Percentiles rank a stretch among this genome's conserved stretches.
These are phyloP conservation scores for Herpomyces periplanetae DNA, from an alignment of 2,329 filamentous ascomycete genomes.

Conservation along the genomic window DNA sequence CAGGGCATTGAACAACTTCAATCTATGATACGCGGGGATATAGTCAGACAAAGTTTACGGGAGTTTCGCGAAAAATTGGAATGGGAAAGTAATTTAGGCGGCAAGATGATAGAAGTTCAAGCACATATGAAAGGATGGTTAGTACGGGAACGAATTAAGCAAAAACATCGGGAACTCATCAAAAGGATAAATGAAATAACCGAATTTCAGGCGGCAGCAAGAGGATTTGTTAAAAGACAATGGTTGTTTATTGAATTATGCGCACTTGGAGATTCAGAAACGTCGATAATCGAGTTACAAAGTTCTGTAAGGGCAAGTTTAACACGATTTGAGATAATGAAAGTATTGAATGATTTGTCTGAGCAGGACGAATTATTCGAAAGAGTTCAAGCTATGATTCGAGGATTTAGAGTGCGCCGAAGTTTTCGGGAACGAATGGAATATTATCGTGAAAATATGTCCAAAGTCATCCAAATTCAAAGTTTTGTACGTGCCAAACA, in stretches of 20 bases:
- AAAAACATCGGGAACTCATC: constrained; percentile 6
- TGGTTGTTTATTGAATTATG: constrained; percentile 6
- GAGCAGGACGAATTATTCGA: constrained; percentile 38
- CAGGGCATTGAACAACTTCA: too few relatives aligned
- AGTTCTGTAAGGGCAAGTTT: constrained; percentile 38
- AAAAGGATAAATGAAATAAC: constrained; percentile 6
- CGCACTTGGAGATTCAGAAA: constrained; percentile 10
- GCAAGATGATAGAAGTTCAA: too few relatives aligned
- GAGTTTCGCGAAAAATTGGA: too few relatives aligned
- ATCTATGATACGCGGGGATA: constrained; percentile 6
- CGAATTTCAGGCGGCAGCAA: constrained; percentile 9
- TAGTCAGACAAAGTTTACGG: constrained; percentile 6
- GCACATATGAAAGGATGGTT: too few relatives aligned
- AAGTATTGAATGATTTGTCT: constrained; percentile 33
- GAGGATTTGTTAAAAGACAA: constrained; percentile 7
- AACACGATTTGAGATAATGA: constrained; percentile 28
- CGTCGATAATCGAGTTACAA: constrained; percentile 12
- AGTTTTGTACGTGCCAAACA: constrained; percentile 81
- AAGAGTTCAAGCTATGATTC: constrained; percentile 30
- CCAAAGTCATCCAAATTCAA: constrained; percentile 92
- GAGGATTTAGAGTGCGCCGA: constrained; percentile 29
- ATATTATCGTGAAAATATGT: constrained; percentile 84
- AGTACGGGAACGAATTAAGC: too few relatives aligned
- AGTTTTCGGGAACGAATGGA: constrained; percentile 48
- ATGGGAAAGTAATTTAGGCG: too few relatives aligned